phyloP scores from a whole-genome alignment of 257 asterid genomes.

The Capsicum chinense region DNA sequence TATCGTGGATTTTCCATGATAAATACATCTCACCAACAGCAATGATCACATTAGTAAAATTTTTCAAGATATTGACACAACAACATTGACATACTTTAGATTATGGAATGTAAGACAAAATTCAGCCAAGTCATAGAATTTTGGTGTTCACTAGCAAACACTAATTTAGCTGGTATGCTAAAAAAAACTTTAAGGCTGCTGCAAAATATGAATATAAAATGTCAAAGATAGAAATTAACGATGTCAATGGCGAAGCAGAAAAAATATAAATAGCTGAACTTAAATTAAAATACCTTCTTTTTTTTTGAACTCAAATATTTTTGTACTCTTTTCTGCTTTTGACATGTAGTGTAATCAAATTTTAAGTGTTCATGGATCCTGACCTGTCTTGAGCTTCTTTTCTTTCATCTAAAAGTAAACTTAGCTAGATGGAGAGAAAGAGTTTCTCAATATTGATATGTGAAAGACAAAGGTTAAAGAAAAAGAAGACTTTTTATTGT shows the following conservation, averaged over 20 bases:
- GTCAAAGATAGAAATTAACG: background rate
- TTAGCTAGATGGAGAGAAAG: too few species aligned
- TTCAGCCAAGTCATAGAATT: background rate
- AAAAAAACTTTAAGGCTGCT: background rate
- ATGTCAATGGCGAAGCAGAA: background rate
- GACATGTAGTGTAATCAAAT: background rate
- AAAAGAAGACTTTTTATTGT: too few species aligned
- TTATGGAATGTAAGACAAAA: conserved; percentile 50
- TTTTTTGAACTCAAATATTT: background rate
- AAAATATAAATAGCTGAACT: background rate
- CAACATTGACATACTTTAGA: conserved; percentile 84
- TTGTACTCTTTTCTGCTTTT: conserved; percentile 2
- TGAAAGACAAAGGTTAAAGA: too few species aligned
- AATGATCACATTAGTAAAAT: conserved; percentile 92
- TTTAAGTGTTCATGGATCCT: background rate
- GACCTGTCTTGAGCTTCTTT: background rate
- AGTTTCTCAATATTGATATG: too few species aligned
- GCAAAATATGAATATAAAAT: background rate
- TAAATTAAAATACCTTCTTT: conserved; percentile 13
- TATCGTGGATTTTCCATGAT: conserved; percentile 87
- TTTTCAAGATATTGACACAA: conserved; percentile 99
- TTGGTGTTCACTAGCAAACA: background rate
- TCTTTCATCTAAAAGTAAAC: too few species aligned
- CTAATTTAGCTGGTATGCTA: background rate
- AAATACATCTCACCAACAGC: conserved; percentile 94